These are phyloP conservation scores for Hypoxylon rubiginosum DNA, from an alignment of 2,329 filamentous ascomycete species.

Conservation along the genomic window DNA sequence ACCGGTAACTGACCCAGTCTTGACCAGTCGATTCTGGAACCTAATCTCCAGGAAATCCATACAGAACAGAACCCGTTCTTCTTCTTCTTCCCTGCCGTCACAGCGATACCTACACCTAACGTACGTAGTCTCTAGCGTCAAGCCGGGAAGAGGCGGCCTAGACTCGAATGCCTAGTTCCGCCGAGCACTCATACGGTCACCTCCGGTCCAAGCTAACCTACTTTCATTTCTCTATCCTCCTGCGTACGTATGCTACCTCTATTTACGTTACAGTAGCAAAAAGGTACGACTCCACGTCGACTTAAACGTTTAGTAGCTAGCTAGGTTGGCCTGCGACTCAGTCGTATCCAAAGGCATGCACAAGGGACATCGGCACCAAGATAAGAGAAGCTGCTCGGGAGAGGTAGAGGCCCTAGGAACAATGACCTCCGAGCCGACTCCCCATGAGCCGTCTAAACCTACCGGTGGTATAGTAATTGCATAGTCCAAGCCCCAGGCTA, in stretches of 20 bases:
- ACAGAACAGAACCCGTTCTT: slow-evolving; percentile 24
- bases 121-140: slow-evolving; percentile 23
- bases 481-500: slow-evolving; percentile 25
- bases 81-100: slow-evolving; percentile 13
- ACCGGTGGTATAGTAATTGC: slow-evolving; percentile 39
- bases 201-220: slow-evolving; percentile 20
- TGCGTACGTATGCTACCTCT: slow-evolving; percentile 19
- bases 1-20: background rate
- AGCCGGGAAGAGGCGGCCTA: slow-evolving; percentile 22
- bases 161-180: slow-evolving; percentile 28
- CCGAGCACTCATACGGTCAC: slow-evolving; percentile 20
- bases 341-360: slow-evolving; percentile 11
- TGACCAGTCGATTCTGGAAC: slow-evolving; percentile 30
- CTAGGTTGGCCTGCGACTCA: slow-evolving; percentile 5
- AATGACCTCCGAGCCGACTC: slow-evolving; percentile 23
- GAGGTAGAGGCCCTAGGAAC: slow-evolving; percentile 14
- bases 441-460: slow-evolving; percentile 30
- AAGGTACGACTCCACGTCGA: slow-evolving; percentile 20
- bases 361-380: slow-evolving; percentile 24
- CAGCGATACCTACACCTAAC: slow-evolving; percentile 24
- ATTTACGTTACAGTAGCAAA: slow-evolving; percentile 29
- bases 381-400: slow-evolving; percentile 15
- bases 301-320: slow-evolving; percentile 21
- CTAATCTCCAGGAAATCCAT: slow-evolving; percentile 39
- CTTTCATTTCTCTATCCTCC: slow-evolving; percentile 3